These are phyloP conservation scores for Parathielavia hyrcaniae DNA, from an alignment of 495 filamentous ascomycete species.

Conservation along the genomic window DNA sequence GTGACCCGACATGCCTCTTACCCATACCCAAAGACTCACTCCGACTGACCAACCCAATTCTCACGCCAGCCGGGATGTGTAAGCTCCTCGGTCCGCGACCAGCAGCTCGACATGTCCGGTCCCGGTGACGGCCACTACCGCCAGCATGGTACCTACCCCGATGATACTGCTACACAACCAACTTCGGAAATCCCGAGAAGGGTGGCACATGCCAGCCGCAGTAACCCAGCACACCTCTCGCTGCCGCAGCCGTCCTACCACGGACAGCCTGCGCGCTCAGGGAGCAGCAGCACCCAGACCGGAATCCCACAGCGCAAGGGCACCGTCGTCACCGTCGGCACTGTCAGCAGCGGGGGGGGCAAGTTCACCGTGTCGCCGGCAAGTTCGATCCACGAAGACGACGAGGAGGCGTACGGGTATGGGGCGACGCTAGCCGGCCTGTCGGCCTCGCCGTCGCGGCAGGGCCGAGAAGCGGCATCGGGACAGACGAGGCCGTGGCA, in stretches of 20 bases:
- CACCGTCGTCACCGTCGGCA: constrained; percentile 19
- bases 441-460: constrained; percentile 5
- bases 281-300: neutral
- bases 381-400: constrained; percentile 23
- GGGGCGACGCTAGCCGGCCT: neutral
- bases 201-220: neutral
- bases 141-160: neutral
- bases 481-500: constrained; percentile 2
- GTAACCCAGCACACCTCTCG: neutral
- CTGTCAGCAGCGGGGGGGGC: constrained; percentile 15
- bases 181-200: neutral
- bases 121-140: constrained; percentile 10
- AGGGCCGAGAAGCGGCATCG: constrained; percentile 6
- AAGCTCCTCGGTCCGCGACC: neutral
- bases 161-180: neutral
- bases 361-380: constrained; percentile 23
- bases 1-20: too few species aligned
- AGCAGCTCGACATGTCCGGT: constrained; percentile 4
- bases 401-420: constrained; percentile 5
- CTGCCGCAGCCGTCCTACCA: neutral
- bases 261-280: neutral
- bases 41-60: too few species aligned
- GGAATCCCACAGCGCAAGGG: constrained; percentile 14
- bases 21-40: neutral
- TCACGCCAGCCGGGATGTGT: neutral